Evolutionary conservation across 1,284 basidiomycete genomes (phyloP), one percentile per base, ranked within the genome.

Genomic region (Cryptococcus sp.): DNA sequence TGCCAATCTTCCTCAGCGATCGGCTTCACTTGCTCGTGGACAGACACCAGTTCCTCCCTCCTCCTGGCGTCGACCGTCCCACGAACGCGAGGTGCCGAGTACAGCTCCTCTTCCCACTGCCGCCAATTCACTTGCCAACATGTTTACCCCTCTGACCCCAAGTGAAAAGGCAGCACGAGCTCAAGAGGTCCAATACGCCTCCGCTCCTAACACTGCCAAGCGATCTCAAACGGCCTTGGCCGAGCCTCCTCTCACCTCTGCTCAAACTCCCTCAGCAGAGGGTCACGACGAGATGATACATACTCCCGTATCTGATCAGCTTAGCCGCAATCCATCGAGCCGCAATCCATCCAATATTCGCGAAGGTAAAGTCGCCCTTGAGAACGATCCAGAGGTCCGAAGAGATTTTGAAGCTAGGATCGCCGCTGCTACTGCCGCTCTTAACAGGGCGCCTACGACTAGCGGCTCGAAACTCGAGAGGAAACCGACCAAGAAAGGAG

Each of bases 401-500:
- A 54, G 62, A 47, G 72, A 74, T 46, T 72, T 73, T 23, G 70
- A 74, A 48, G 63, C 68, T 31, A 54, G 73, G 14, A 70, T 75
- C 32, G 63, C 67, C 1, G 62, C 64, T 16, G 73, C 73, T 4
- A 75, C 71, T 1, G 65, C 67, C 4, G 61, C 64, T 13, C 54
- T 75, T 3, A 63, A 73, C 47, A 62, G 70, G 9, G 64, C 67
- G 1, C 67, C 70, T 1, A 68, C 70, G 1, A 37, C 50, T 4
- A 36, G 41, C 19, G 28, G 37, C 7, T 43, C 32, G 7, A 54
- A 55, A 24, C 52, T 69, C 4, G 59, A 60, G 44, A 54, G 69
- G 24, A 67, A 62, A 45, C 54, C 42, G n/a, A 66, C 63, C 3
- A 67, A 66, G 49, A 48, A 54, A n/a, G 55, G 63, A 7, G 57